These are phyloP conservation scores for Monilinia aucupariae DNA, from an alignment of 2,329 filamentous ascomycete genomes.

Conservation along the genomic window DNA sequence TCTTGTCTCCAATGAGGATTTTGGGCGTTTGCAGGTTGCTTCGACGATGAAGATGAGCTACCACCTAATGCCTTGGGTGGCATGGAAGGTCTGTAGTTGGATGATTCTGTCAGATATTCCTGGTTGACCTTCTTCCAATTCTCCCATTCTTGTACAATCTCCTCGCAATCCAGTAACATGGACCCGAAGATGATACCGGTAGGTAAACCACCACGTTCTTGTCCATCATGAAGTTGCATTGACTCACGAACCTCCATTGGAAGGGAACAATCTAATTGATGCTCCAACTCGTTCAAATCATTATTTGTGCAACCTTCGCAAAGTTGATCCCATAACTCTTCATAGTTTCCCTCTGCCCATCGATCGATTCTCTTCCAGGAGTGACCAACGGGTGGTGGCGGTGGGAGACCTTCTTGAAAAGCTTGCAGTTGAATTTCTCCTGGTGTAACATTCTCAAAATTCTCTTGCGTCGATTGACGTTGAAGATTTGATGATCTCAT, in stretches of 20 bases:
- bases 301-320: constrained; percentile 89
- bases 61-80: constrained; percentile 69
- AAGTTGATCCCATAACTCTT: constrained; percentile 87
- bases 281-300: constrained; percentile 93
- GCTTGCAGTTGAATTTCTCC: constrained; percentile 96
- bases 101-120: constrained; percentile 62
- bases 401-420: constrained; percentile 86
- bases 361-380: constrained; percentile 92
- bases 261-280: constrained; percentile 88
- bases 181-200: constrained; percentile 89
- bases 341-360: constrained; percentile 93
- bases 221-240: constrained; percentile 86
- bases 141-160: constrained; percentile 95
- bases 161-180: constrained; percentile 96
- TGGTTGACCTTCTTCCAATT: constrained; percentile 94
- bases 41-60: constrained; percentile 61
- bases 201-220: constrained; percentile 85
- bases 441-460: constrained; percentile 63
- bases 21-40: constrained; percentile 48
- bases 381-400: constrained; percentile 78
- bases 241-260: constrained; percentile 93
- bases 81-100: constrained; percentile 53
- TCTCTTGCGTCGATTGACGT: constrained; percentile 56
- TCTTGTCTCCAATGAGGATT: constrained; percentile 75
- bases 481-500: constrained; percentile 71